phyloP scores from a whole-genome alignment of 2,329 filamentous ascomycete genomes.

The Sporothrix variecibatus region DNA sequence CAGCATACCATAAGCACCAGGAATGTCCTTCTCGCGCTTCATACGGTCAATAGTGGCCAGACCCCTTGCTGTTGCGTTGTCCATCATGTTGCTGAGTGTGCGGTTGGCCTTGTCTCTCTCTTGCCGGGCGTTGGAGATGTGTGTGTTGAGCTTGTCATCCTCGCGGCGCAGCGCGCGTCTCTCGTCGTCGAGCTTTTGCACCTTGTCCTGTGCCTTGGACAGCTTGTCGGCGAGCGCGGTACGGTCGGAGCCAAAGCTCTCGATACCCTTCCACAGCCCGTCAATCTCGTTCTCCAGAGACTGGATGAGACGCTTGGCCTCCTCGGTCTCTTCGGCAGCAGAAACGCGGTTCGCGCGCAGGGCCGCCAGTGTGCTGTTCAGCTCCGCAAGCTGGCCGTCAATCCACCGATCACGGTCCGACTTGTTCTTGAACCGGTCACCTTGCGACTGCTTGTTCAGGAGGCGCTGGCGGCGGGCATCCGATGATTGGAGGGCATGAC shows the following conservation, averaged over 20 bases:
- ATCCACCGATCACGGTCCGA: slow-evolving; percentile 84
- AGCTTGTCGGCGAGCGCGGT: slow-evolving; percentile 72
- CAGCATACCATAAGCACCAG: slow-evolving; percentile 87
- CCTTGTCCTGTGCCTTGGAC: slow-evolving; percentile 72
- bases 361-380: slow-evolving; percentile 72
- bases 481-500: slow-evolving; percentile 71
- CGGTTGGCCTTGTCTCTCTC: slow-evolving; percentile 78
- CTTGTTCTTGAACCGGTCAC: slow-evolving; percentile 84
- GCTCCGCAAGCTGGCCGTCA: slow-evolving; percentile 75
- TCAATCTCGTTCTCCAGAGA: slow-evolving; percentile 71
- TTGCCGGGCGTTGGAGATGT: slow-evolving; percentile 72
- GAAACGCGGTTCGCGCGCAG: slow-evolving; percentile 85
- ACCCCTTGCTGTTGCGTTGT: slow-evolving; percentile 82
- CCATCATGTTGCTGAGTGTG: slow-evolving; percentile 80
- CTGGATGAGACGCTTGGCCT: slow-evolving; percentile 34
- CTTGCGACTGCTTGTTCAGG: slow-evolving; percentile 88
- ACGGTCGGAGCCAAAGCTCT: slow-evolving; percentile 75
- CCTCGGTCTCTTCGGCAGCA: slow-evolving; percentile 74
- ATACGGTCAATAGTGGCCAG: slow-evolving; percentile 83
- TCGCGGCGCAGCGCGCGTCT: slow-evolving; percentile 85
- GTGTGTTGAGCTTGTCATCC: slow-evolving; percentile 80
- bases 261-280: slow-evolving; percentile 72
- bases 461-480: slow-evolving; percentile 76
- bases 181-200: slow-evolving; percentile 81
- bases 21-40: slow-evolving; percentile 75